Evolutionary conservation across 257 asterid genomes (phyloP).

Genomic region (Eucommia ulmoides): DNA sequence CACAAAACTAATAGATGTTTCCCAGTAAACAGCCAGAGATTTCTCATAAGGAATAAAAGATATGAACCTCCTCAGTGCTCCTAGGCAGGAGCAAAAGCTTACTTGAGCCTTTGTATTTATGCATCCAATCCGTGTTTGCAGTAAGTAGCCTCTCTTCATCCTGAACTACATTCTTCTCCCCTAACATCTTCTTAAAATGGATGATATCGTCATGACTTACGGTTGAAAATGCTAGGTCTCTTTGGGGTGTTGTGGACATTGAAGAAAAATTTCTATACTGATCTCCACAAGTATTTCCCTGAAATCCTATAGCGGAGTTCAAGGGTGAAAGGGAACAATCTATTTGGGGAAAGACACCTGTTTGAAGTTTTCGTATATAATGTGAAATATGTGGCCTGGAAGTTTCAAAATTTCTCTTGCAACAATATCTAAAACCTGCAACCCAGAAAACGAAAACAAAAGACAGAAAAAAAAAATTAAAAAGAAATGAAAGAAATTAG

Average conservation of each 20-base stretch:
- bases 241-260: conserved; percentile 25
- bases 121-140: conserved; percentile 92
- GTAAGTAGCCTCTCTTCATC: conserved; percentile 65
- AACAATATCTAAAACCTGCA: too few species aligned
- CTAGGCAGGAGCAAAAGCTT: conserved; percentile 79
- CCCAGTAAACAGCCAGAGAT: conserved; percentile 1
- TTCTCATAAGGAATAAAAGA: conserved; percentile 7
- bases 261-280: conserved; percentile 41
- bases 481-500: too few species aligned
- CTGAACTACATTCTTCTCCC: conserved; percentile 76
- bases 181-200: conserved; percentile 63
- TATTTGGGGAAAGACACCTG: too few species aligned
- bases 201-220: conserved; percentile 56
- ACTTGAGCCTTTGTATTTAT: conserved; percentile 76
- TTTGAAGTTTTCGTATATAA: too few species aligned
- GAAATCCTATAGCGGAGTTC: conserved; percentile 13
- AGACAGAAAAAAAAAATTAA: too few species aligned
- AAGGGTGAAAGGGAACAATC: background rate
- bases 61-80: conserved; percentile 57
- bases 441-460: too few species aligned
- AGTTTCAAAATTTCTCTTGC: too few species aligned
- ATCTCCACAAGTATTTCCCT: conserved; percentile 16
- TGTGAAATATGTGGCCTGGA: too few species aligned
- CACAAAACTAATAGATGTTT: background rate
- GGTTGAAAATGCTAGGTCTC: conserved; percentile 48